phyloP scores from a whole-genome alignment of 1,284 basidiomycete species.

The Ganoderma sinense region DNA sequence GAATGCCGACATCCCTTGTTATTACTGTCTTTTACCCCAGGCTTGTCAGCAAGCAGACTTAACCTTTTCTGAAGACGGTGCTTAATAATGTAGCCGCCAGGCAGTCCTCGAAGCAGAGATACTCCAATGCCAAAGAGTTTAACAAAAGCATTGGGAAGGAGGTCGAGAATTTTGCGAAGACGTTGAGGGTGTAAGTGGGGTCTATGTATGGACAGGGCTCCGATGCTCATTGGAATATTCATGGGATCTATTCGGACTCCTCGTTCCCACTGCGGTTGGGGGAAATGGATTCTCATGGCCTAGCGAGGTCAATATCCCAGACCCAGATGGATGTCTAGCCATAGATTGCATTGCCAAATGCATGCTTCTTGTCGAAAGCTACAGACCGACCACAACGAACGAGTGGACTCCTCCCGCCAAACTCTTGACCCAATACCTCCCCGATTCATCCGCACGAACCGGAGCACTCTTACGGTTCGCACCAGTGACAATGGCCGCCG shows the following conservation, averaged over 20 bases:
- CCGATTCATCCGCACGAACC: slow-evolving; percentile 16
- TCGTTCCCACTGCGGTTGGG: neutral
- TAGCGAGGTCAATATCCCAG: neutral
- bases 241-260: neutral
- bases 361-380: neutral
- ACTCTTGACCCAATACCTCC: slow-evolving; percentile 19
- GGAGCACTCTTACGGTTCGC: neutral
- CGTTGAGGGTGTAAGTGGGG: slow-evolving; percentile 37
- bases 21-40: no score
- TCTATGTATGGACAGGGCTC: neutral
- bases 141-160: slow-evolving; percentile 16
- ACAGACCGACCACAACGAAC: slow-evolving; percentile 18
- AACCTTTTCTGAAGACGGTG: no score
- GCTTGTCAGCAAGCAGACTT: no score
- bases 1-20: no score
- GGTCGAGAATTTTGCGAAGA: slow-evolving; percentile 13
- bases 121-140: neutral
- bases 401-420: slow-evolving; percentile 22
- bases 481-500: slow-evolving; percentile 7
- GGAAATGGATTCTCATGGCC: neutral
- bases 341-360: neutral
- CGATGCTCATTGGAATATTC: neutral
- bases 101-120: no score
- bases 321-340: neutral
- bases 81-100: no score